Evolutionary conservation across 2,329 filamentous ascomycete genomes (phyloP), one percentile per base, ranked within the genome.

Genomic region (Didymella glomerata): DNA sequence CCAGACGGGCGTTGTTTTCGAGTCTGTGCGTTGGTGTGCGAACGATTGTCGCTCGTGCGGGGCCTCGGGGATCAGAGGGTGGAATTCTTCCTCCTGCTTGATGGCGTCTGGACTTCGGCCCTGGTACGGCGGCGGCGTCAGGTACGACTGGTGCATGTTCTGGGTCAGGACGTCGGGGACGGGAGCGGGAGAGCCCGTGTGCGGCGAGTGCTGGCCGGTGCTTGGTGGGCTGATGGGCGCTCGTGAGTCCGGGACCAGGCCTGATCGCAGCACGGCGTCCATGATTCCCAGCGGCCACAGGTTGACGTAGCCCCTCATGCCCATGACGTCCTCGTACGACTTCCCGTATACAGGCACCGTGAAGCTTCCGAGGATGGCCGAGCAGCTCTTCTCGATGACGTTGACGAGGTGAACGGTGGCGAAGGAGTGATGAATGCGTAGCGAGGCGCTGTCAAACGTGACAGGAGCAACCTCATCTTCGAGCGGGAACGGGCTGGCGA

Each of bases 251-350:
- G 68, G 71, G 2, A 74, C 56, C 2, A 75, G 54, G 7, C 71
- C 72, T 2, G 67, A 59, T 27, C 60, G 63, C 1, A 75, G 61
- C 1, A 70, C 63, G 2, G 69, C 63, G 42, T 72, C 69, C 63
- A 74, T 68, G 10, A 67, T 66, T 9, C 67, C 69, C 4, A 74
- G 57, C 0, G 70, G 52, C 72, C 72, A 76, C 2, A 75, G 27
- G 8, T 61, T 60, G 2, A 67, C 50, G 48, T 74, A 75, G 14
- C 71, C 73, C 30, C 70, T 52, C 61, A 75, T 68, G 1, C 70
- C 72, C 20, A 64, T 60, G 2, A 71, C 55, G 28, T 75, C 71
- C 0, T 67, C 60, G 11, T 38, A 36, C 0, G 66, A 66, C 40
- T 74, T 74, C 0, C 62, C 59, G 22, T 63, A 57, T 8, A 75